A percentile compares a stretch with the other conserved stretches of the same genome.
phyloP scores from a whole-genome alignment of 139 green algal genomes.

The Chlamydomonas sphaeroides region DNA sequence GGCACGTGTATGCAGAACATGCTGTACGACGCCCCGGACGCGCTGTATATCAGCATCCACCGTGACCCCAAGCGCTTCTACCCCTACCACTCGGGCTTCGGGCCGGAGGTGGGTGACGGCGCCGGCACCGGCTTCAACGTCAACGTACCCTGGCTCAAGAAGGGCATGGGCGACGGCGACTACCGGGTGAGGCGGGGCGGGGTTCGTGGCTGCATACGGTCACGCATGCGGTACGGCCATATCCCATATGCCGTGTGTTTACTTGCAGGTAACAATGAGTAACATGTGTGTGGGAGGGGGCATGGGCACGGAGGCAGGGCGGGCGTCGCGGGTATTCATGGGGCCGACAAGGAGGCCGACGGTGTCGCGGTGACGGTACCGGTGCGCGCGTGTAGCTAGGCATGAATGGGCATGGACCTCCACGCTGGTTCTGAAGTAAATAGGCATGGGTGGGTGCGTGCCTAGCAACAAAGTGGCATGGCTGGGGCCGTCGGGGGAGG shows the following conservation, averaged over 20 bases:
- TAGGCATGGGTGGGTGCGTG: too few species aligned
- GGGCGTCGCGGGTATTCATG: too few species aligned
- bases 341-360: neutral
- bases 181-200: slow-evolving; percentile 57
- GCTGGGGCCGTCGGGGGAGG: too few species aligned
- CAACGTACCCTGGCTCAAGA: slow-evolving; percentile 74
- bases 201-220: neutral
- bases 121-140: slow-evolving; percentile 68
- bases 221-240: neutral
- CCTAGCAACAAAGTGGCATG: too few species aligned
- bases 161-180: slow-evolving; percentile 70
- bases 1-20: slow-evolving; percentile 67
- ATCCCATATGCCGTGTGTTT: too few species aligned
- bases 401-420: too few species aligned
- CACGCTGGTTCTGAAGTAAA: too few species aligned
- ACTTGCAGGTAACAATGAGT: too few species aligned
- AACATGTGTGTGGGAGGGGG: too few species aligned
- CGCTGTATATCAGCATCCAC: slow-evolving; percentile 84
- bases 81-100: slow-evolving; percentile 43
- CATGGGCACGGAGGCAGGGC: too few species aligned
- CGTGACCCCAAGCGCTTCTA: slow-evolving; percentile 57
- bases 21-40: slow-evolving; percentile 59
- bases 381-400: too few species aligned
- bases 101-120: slow-evolving; percentile 42
- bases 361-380: neutral